Base-by-base conservation (phyloP, 2,329 filamentous ascomycete species). In the Paraphaeosphaeria minitans region DNA sequence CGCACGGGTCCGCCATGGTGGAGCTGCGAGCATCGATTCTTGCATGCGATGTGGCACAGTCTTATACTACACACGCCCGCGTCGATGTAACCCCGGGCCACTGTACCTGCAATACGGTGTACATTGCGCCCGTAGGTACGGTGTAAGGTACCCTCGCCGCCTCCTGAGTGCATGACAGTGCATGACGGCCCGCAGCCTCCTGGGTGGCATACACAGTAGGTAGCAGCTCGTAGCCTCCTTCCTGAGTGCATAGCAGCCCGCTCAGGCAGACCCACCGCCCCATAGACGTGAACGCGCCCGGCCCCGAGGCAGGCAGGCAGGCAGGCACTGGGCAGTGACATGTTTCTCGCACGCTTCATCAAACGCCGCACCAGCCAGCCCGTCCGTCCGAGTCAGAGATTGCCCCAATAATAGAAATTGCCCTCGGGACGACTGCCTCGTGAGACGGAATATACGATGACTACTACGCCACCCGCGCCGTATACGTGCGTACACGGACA, bases 31-130 rank as follows among this genome's bases (percentile, higher is more conserved):
- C 39, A 50, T 50, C 35, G 47, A 50, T 50, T 31, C 29, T 31
- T 42, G 49, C 49, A 35, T 52, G 35, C 49, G 49, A 51, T 35
- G 50, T 31, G 50, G 22, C 50, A 53, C 50, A 33, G 50, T 43
- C 39, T 43, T 53, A 53, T 35, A 41, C 43, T 53, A 53, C 49
- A 41, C 43, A 47, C 37, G 37, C 35, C 13, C 37, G 6, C 14
- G 37, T 10, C 10, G 33, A 42, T 50, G 33, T n/a, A 51, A 48
- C 45, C 45, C n/a, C 41, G 39, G n/a, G 39, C 39, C 47, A 37
- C 21, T 22, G 19, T 8, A 39, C 19, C 33, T 51, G 48, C 33
- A 19, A 51, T 48, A 10, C 45, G 33, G 19, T 47, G 24, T 48
- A 10, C 45, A 47, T 31, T 47, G 24, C 45, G 13, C 43, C 29